Base-by-base conservation (phyloP, 2,329 filamentous ascomycete genomes). In the Orbilia brochopaga region DNA sequence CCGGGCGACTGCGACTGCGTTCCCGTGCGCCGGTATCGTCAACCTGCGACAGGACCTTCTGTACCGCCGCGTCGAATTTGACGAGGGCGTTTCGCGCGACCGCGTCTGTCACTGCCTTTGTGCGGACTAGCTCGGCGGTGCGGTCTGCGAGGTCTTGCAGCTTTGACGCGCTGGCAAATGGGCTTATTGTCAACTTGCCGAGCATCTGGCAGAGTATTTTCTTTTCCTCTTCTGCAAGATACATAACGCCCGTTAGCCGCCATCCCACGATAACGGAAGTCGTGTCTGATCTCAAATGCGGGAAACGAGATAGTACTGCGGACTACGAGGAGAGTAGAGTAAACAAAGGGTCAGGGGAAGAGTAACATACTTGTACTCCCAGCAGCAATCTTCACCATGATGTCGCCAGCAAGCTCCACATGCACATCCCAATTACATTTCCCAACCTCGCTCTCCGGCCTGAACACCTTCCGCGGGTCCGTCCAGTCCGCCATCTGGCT, bases 401-500 rank as follows among this genome's bases (percentile, higher is more conserved):
- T 86, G 75, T 90, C 88, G 65, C 84, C 84, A 0, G 91, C 90
- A 73, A 97, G 85, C 10, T 89, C 85, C 1, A 96, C 83, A 77
- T 97, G 93, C 1, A 93, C 87, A 78, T 92, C 88, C 7, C 89
- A 89, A 74, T 90, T 88, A 15, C 90, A 84, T 82, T 82, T 54
- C 89, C 85, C 57, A 80, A 80, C 23, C 78, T 80, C 67, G 81
- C 80, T 0, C 83, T 74, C 81, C 83, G 64, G 79, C 84, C 80
- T 81, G 90, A 81, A 81, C 90, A 83, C 83, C 79, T 95, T 92
- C 55, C 93, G 84, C 40, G 92, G 92, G 79, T 97, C 93, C 0
- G 93, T 97, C 94, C 93, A 97, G 78, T 97, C 93, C 0, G 92
- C 86, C 6, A 97, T 81, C 77, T 92, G 93, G 1, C 90, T 87